Evolutionary conservation across 2,329 filamentous ascomycete species (phyloP), one percentile per base, ranked within the genome.

Genomic region (Amauroascus niger): DNA sequence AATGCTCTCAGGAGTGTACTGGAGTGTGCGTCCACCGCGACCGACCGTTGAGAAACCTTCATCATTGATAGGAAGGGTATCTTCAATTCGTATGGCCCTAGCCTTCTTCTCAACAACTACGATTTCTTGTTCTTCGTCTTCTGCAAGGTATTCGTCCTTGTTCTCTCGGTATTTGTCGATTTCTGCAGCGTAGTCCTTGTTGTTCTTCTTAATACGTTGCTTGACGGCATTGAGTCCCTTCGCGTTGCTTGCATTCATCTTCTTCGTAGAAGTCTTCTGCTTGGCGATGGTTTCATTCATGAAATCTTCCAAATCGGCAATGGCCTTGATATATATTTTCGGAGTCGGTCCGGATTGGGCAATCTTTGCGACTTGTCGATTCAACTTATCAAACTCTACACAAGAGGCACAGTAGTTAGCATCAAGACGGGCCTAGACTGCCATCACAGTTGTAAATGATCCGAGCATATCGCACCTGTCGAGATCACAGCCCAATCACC

Each of bases 191-290:
- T 91, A 91, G 60, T 97, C 91, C 75, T 95, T 94, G 79, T 91
- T 95, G 75, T 91, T 91, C 81, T 96, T 97, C 82, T 91, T 90
- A 77, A 98, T 88, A 75, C 90, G 90, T 73, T 98, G 93, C 76
- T 96, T 95, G 67, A 97, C 87, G 58, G 90, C 88, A 71, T 97
- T 98, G 66, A 98, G 81, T 65, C 90, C 89, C 74, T 89, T 88
- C 61, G 89, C 86, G 68, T 91, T 94, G 67, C 85, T 93, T 58
- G 90, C 89, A 75, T 95, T 98, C 90, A 97, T 95, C 80, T 96
- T 97, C 82, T 96, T 96, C 59, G 85, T 83, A 1, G 87, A 87
- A 62, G 94, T 87, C 78, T 98, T 98, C 69, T 95, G 88, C 80
- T 96, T 96, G 64, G 89, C 83, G 60, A 95, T 81, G 22, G 90